Evolutionary conservation across 192 early-diverging fungal genomes (phyloP).

Genomic region (Rhizophagus clarus): DNA sequence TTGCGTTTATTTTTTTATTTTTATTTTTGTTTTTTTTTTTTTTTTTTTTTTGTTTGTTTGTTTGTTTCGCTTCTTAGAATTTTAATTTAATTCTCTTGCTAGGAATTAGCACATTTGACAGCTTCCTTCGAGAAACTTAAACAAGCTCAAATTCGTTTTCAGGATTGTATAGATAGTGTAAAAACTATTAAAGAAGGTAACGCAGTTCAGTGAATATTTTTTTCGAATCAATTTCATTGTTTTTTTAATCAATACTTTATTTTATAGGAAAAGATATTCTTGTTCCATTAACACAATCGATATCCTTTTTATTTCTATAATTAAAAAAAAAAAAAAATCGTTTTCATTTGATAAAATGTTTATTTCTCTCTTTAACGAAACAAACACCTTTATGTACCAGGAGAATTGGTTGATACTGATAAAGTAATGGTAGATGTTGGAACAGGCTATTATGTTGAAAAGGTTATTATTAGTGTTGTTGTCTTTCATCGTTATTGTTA

Average conservation of each 20-base stretch:
- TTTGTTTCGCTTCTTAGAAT: background rate
- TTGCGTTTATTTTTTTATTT: too few species aligned
- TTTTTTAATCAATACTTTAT: background rate
- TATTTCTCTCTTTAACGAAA: constrained; percentile 31
- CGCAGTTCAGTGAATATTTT: constrained; percentile 39
- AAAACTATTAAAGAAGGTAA: constrained; percentile 57
- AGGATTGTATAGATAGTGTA: constrained; percentile 79
- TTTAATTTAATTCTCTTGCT: background rate
- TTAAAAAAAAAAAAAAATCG: background rate
- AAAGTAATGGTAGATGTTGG: constrained; percentile 95
- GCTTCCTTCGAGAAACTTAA: constrained; percentile 84
- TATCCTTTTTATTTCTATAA: constrained; percentile 45
- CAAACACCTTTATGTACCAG: constrained; percentile 87
- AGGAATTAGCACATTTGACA: constrained; percentile 88
- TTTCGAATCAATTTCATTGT: background rate
- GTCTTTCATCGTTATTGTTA: too few species aligned
- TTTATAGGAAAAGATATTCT: constrained; percentile 63
- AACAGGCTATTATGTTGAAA: constrained; percentile 95
- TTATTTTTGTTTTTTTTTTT: background rate
- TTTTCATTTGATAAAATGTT: background rate
- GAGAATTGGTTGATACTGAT: constrained; percentile 76
- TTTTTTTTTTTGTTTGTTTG: constrained; percentile 11
- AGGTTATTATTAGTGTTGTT: constrained; percentile 53
- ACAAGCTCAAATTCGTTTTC: constrained; percentile 84
- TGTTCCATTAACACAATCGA: constrained; percentile 77